Evolutionary conservation across 257 asterid genomes (phyloP).

Genomic region (Nicotiana tabacum): DNA sequence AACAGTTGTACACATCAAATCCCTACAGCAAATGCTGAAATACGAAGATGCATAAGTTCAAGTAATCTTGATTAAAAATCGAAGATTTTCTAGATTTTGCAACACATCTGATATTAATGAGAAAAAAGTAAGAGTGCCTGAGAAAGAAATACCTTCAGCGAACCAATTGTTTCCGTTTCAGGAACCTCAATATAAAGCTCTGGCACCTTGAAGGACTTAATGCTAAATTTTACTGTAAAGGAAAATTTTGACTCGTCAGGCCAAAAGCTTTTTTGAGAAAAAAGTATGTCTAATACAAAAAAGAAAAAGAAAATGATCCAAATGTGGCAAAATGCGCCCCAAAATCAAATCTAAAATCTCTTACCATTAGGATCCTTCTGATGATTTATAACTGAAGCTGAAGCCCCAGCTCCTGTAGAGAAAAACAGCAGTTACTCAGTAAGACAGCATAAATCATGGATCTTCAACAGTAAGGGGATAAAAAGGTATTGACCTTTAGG

Average conservation of each 20-base stretch:
- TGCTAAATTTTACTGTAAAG: conserved; percentile 12
- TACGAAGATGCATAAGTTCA: not conserved
- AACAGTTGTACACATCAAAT: not conserved
- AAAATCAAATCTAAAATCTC: not conserved
- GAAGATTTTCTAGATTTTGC: not conserved
- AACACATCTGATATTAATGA: not conserved
- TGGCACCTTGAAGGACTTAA: conserved; percentile 87
- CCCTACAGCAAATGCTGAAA: not conserved
- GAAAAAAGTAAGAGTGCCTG: not conserved
- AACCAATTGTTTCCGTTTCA: conserved; percentile 78
- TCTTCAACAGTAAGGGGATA: not conserved
- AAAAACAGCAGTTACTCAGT: conserved; percentile 18
- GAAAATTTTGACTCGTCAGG: not conserved
- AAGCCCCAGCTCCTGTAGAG: conserved; percentile 42
- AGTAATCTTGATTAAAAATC: not conserved
- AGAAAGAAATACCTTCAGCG: conserved; percentile 56
- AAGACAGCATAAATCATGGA: not conserved
- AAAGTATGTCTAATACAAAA: not conserved
- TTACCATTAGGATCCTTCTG: conserved; percentile 59
- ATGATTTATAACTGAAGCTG: conserved; percentile 36
- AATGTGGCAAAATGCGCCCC: not conserved
- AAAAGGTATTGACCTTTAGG: conserved; percentile 27
- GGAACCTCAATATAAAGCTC: conserved; percentile 92
- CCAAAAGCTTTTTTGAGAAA: not conserved
- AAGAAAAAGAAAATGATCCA: no score